Evolutionary conservation across 148 eudicot species (phyloP), one percentile per base, ranked within the genome.

Genomic region (Dianthus caryophyllus): DNA sequence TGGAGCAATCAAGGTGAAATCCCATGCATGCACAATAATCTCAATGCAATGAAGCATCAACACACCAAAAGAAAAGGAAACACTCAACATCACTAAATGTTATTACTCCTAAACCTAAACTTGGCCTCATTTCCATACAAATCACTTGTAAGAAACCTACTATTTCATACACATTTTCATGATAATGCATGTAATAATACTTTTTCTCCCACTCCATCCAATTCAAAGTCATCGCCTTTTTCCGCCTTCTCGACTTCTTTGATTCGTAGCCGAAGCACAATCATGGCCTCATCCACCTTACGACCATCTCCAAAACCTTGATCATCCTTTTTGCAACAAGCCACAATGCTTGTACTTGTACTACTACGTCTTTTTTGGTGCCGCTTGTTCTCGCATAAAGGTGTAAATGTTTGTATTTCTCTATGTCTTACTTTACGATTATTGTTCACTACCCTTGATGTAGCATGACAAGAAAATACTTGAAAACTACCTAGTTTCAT

Each of bases 251-350:
- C 55, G 18, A 69, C 29, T 12, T 69, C 65, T 36, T 46, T 58
- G 2, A 69, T 27, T 58, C 72, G 31, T 54, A 69, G 29, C 30
- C 72, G 72, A 44, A 69, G 72, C 51, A 57, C 52, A 5, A 69
- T 69, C 72, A 69, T 69, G 29, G 18, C 62, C 54, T 58, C 72
- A 17, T 69, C 72, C 14, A 69, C 72, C 64, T 29, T 39, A 41
- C 52, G 46, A 58, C 72, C 64, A 0, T 38, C 46, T 69, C 31
- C 72, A 2, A 20, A 69, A 3, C 46, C 65, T 27, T 58, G 64
- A 18, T 30, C 46, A 16, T 25, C 63, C 63, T 20, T 36, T 68
- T 49, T 43, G 39, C 17, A 9, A 55, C 53, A 68, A 16, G 49
- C 59, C 4, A 38, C 17, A 36, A 7, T 13, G 10, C 14, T 52